Conservation (phyloP, 306 rosid genomes). For the Lotus japonicus region DNA sequence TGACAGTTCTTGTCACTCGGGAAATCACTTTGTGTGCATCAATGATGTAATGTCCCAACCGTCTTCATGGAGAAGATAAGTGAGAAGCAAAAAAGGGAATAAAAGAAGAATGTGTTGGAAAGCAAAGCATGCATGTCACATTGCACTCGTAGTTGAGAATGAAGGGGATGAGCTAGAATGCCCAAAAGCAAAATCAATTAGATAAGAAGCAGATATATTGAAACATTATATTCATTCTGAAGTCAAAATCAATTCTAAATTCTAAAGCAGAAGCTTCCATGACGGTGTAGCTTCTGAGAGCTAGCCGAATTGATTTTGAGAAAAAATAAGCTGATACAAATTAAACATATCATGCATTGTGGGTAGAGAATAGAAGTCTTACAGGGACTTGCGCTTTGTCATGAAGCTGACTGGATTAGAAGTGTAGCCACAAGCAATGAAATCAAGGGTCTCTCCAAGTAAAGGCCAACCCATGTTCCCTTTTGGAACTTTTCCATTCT, state of each 20-base stretch:
- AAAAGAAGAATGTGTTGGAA: not conserved
- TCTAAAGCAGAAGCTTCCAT: too few species aligned
- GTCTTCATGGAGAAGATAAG: slow-evolving; percentile 5
- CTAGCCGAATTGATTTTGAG: too few species aligned
- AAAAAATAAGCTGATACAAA: too few species aligned
- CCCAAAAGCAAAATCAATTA: not conserved
- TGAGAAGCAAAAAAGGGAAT: not conserved
- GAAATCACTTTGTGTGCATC: slow-evolving; percentile 18
- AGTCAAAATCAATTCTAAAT: too few species aligned
- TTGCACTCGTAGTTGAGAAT: slow-evolving; percentile 15
- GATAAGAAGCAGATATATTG: slow-evolving; percentile 1
- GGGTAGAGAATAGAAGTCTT: slow-evolving; percentile 17
- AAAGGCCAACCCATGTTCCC: slow-evolving; percentile 85
- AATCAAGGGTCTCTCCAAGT: slow-evolving; percentile 86
- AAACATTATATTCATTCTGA: not conserved
- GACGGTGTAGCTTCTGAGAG: too few species aligned
- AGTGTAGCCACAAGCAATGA: slow-evolving; percentile 71
- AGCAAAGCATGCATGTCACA: slow-evolving; percentile 20
- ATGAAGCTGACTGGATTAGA: slow-evolving; percentile 35
- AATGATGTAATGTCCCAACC: slow-evolving; percentile 26
- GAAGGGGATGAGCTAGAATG: not conserved
- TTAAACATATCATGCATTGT: too few species aligned
- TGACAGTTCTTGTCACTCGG: slow-evolving; percentile 16
- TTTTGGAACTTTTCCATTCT: slow-evolving; percentile 31
- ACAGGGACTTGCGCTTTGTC: slow-evolving; percentile 85